Percentiles rank a stretch among this genome's conserved stretches.
Conservation (phyloP, 2,329 filamentous ascomycete species). For the Beauveria medogensis region DNA sequence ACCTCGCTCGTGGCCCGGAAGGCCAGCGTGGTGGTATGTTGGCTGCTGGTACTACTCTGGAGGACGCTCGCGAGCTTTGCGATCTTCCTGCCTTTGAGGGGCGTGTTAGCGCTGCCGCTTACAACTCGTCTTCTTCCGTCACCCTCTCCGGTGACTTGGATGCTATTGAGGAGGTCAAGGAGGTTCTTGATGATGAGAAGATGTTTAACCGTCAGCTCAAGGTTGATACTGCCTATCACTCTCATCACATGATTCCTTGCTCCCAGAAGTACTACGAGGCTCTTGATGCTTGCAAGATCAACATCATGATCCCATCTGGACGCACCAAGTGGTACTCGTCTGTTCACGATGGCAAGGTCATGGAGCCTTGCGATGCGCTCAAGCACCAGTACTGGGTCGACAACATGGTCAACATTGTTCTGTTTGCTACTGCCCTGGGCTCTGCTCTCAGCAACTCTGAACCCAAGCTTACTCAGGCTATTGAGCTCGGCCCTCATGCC, state of each 20-base stretch:
- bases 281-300: slow-evolving; percentile 9
- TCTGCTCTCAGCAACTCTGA: slow-evolving; percentile 12
- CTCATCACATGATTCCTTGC: slow-evolving; percentile 11
- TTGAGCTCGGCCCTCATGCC: slow-evolving; percentile 42
- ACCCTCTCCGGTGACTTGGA: slow-evolving; percentile 17
- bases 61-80: slow-evolving; percentile 14
- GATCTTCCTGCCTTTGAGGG: slow-evolving; percentile 15
- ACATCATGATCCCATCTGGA: slow-evolving; percentile 8
- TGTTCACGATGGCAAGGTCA: slow-evolving; percentile 13
- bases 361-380: slow-evolving; percentile 10
- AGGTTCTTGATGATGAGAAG: slow-evolving; percentile 13
- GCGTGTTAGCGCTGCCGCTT: slow-evolving; percentile 17
- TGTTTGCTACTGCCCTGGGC: slow-evolving; percentile 23
- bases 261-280: slow-evolving; percentile 9
- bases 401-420: slow-evolving; percentile 28
- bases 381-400: slow-evolving; percentile 26
- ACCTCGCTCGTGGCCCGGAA: slow-evolving; percentile 8
- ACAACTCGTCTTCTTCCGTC: slow-evolving; percentile 17
- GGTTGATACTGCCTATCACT: slow-evolving; percentile 17
- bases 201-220: slow-evolving; percentile 15
- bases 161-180: slow-evolving; percentile 13
- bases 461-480: slow-evolving; percentile 19
- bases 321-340: slow-evolving; percentile 14
- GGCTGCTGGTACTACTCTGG: slow-evolving; percentile 16
- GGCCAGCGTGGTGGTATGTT: slow-evolving; percentile 16